Percentiles rank a stretch among this genome's conserved stretches.
These are phyloP conservation scores for Sclerospora graminicola DNA, from an alignment of 352 stramenopile species.

Conservation along the genomic window DNA sequence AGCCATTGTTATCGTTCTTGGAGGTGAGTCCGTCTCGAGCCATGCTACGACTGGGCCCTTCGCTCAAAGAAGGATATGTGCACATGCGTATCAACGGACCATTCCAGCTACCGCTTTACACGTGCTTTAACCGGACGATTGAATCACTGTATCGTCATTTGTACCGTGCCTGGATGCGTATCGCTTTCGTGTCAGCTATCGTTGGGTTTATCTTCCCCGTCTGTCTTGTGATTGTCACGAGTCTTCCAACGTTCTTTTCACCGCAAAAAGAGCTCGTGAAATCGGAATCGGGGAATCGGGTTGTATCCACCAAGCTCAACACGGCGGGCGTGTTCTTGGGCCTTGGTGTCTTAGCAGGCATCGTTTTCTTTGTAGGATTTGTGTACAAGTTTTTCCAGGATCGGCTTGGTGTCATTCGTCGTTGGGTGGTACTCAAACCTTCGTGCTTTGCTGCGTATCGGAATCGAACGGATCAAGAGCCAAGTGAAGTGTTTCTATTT, in stretches of 20 bases:
- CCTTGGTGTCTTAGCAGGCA: conserved; percentile 31
- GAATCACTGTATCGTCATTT: conserved; percentile 75
- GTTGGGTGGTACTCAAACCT: conserved; percentile 83
- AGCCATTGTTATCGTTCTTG: conserved; percentile 67
- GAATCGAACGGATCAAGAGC: conserved; percentile 59
- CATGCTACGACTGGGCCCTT: conserved; percentile 65
- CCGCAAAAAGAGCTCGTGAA: conserved; percentile 51
- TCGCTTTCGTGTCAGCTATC: conserved; percentile 70
- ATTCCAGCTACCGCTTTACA: conserved; percentile 78
- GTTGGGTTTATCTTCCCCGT: conserved; percentile 78
- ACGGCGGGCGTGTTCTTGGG: conserved; percentile 44
- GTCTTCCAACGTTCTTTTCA: conserved; percentile 53
- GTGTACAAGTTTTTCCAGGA: conserved; percentile 87
- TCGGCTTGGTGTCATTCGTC: conserved; percentile 69
- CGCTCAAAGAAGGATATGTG: conserved; percentile 80
- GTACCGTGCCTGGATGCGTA: conserved; percentile 81
- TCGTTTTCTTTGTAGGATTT: conserved; percentile 64
- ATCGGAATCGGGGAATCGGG: conserved; percentile 18
- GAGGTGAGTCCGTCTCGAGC: conserved; percentile 70
- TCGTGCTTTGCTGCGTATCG: conserved; percentile 78
- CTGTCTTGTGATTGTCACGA: conserved; percentile 60
- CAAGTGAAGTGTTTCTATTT: conserved; percentile 81
- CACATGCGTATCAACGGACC: conserved; percentile 85
- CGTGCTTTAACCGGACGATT: conserved; percentile 77
- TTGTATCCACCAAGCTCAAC: conserved; percentile 42